Conservation (phyloP, 140 eudicot species). For the Anethum foeniculum region DNA sequence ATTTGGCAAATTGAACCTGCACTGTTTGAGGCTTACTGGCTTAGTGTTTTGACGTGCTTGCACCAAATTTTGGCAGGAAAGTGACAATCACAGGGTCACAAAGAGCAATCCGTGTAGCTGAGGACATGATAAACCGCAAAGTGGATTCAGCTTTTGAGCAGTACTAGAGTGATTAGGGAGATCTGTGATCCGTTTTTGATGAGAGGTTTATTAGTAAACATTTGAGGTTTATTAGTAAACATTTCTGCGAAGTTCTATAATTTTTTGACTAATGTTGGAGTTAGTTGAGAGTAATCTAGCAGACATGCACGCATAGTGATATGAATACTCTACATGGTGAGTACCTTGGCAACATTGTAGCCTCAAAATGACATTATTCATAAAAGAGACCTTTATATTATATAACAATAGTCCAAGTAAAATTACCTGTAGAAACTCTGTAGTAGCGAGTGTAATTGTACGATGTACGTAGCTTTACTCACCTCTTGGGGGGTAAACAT, state of each 20-base stretch:
- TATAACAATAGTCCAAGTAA: not conserved
- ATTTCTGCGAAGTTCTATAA: not conserved
- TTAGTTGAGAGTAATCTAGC: not conserved
- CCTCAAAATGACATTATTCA: not conserved
- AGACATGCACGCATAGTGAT: not conserved
- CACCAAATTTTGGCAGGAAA: conserved; percentile 45
- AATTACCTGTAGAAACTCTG: not conserved
- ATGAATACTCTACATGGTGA: not conserved
- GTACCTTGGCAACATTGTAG: not conserved
- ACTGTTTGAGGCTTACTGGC: not conserved
- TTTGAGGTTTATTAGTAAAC: not conserved
- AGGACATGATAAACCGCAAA: conserved; percentile 66
- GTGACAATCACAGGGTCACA: conserved; percentile 80
- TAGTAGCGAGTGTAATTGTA: not conserved
- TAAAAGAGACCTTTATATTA: not conserved
- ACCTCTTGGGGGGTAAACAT: not conserved
- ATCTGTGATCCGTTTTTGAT: not conserved
- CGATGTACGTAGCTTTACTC: not conserved
- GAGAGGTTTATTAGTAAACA: not conserved
- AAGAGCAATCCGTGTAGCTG: conserved; percentile 68
- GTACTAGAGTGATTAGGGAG: conserved; percentile 21
- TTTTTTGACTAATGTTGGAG: conserved; percentile 8
- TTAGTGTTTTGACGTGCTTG: not conserved
- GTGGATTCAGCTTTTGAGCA: conserved; percentile 46
- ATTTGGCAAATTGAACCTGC: not conserved